Evolutionary conservation across 768 basidiomycete species (phyloP), one percentile per base, ranked within the genome.

Genomic region (Lentinula lateritia): DNA sequence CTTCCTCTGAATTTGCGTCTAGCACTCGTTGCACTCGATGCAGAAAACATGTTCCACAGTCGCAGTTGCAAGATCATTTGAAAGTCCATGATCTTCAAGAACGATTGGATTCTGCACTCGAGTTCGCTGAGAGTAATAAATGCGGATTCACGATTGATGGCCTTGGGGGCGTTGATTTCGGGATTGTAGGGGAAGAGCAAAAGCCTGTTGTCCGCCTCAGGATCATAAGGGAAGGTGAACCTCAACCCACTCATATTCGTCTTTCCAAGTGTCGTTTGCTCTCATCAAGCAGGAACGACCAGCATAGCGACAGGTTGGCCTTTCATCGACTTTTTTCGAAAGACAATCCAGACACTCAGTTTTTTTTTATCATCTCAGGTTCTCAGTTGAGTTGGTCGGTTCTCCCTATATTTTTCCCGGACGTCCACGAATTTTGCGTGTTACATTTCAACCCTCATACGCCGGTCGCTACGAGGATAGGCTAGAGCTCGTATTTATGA

Each of bases 401-500:
- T 72, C 59, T 12, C 34, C n/a, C 1, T 43, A 18, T 35, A 60
- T 52, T 0, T 66, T 58, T 68, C 71, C 6, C 63, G 68, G 58
- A 61, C 72, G 18, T 63, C 75, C 34, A 65, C 65, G 53, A 66
- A 64, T 8, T 13, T 65, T 78, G 16, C 62, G 66, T 13, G 63
- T 78, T 34, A 50, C 68, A 0, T 77, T 77, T 59, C 71, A 71
- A 28, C 75, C 73, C 1, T 66, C 76, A 6, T 70, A 76, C 54
- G 72, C 71, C 32, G 83, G 85, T 0, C 72, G 74, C 20, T 80
- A 76, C 61, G 74, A 80, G 53, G 82, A 84, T 60, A 74, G 72
- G 0, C 69, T 85, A 5, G 82, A 83, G 45, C 71, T 86, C 15
- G 61, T 76, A 1, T 84, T 86, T 62, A 64, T 73, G 46, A 74